A percentile compares a stretch with the other conserved stretches of the same genome.
These are phyloP conservation scores for Globisporangium echinulatum DNA, from an alignment of 352 stramenopile genomes.

Conservation along the genomic window DNA sequence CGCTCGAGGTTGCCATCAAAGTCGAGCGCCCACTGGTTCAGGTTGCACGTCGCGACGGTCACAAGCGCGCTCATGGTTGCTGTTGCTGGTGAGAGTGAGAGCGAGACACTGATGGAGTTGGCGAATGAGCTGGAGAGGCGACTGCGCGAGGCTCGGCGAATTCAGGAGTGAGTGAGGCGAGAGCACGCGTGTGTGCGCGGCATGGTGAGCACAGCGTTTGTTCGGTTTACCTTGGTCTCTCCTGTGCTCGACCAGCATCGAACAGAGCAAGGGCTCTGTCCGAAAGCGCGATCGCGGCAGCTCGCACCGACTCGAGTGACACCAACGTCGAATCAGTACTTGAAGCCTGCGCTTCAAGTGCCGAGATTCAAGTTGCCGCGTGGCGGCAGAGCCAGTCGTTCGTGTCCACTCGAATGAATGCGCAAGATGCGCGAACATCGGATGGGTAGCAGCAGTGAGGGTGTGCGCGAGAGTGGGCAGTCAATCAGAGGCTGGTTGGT, in stretches of 20 bases:
- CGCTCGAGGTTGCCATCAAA: conserved; percentile 97
- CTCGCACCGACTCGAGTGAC: neutral
- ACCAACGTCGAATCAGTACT: neutral
- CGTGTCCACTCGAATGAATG: neutral
- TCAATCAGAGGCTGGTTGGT: neutral
- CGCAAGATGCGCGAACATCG: neutral
- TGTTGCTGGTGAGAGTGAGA: conserved; percentile 86
- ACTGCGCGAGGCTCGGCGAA: conserved; percentile 4
- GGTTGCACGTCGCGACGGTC: conserved; percentile 96
- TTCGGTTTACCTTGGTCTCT: neutral
- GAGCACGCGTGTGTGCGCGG: no score
- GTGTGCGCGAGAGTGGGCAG: neutral
- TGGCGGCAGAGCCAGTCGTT: neutral
- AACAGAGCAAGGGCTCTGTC: neutral
- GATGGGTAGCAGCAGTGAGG: no score
- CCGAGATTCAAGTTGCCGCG: conserved; percentile 11
- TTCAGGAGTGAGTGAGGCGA: conserved; percentile 5
- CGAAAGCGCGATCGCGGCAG: neutral
- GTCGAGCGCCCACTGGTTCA: conserved; percentile 99
- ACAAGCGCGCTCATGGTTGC: conserved; percentile 67
- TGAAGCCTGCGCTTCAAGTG: conserved; percentile 7
- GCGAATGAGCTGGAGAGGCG: neutral
- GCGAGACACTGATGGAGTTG: conserved; percentile 11
- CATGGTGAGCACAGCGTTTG: no score
- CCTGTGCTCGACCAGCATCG: neutral